Percentiles rank a stretch among this genome's conserved stretches.
phyloP scores from a whole-genome alignment of 768 basidiomycete genomes.

The Paxillus ammoniavirescens region DNA sequence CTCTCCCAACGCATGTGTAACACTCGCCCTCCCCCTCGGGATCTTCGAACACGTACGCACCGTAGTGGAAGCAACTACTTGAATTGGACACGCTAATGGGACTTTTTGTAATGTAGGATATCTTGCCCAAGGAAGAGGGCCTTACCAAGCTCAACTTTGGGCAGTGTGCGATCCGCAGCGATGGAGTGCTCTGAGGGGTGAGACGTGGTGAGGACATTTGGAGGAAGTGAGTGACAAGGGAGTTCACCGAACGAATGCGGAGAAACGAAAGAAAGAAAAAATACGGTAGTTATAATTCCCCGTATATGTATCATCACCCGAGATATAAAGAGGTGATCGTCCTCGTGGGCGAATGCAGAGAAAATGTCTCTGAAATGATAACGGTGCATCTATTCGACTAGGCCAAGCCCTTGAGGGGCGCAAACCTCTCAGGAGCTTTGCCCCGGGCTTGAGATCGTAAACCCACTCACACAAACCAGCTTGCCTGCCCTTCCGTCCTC shows the following conservation, averaged over 20 bases:
- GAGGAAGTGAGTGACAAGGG: too few relatives aligned
- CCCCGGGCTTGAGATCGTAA: too few relatives aligned
- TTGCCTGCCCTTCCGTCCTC: too few relatives aligned
- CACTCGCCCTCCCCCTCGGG: conserved; percentile 68
- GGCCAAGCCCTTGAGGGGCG: too few relatives aligned
- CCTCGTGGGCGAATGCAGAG: too few relatives aligned
- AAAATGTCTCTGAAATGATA: too few relatives aligned
- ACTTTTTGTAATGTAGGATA: conserved; percentile 44
- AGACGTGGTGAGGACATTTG: background rate
- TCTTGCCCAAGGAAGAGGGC: conserved; percentile 63
- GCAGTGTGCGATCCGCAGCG: conserved; percentile 65
- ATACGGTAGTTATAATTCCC: background rate
- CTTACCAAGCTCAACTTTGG: conserved; percentile 58
- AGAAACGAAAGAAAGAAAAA: background rate
- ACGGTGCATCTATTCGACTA: too few relatives aligned
- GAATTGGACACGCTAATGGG: background rate
- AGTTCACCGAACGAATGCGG: too few relatives aligned
- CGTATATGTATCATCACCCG: too few relatives aligned
- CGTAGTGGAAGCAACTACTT: conserved; percentile 14
- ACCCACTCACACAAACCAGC: too few relatives aligned
- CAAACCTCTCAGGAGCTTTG: too few relatives aligned
- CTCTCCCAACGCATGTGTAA: conserved; percentile 77
- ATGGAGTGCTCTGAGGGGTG: conserved; percentile 46
- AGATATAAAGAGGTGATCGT: too few relatives aligned
- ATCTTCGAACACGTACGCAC: conserved; percentile 68